Evolutionary conservation across 148 eudicot species (phyloP).

Genomic region (Agrostemma githago): DNA sequence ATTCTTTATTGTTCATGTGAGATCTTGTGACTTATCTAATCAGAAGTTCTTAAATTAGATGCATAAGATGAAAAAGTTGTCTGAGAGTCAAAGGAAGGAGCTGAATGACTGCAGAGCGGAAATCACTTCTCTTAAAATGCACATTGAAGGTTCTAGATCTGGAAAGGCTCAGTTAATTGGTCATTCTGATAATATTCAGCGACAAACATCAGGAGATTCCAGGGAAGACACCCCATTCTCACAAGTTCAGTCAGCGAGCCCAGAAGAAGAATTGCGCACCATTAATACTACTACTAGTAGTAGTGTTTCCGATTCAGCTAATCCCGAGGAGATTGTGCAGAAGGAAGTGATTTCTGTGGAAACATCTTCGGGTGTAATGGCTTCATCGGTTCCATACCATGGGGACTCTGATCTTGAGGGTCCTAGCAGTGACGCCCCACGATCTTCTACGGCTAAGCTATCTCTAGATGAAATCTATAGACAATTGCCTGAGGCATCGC

Average conservation of each 20-base stretch:
- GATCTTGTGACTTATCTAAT: background rate
- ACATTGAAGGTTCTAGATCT: conserved; percentile 70
- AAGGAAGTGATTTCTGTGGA: conserved; percentile 34
- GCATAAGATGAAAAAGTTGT: conserved; percentile 61
- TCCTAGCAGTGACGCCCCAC: conserved; percentile 30
- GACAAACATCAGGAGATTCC: conserved; percentile 36
- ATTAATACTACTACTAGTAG: conserved; percentile 18
- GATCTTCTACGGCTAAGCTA: conserved; percentile 26
- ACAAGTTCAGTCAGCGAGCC: conserved; percentile 40
- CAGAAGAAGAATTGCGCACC: conserved; percentile 28
- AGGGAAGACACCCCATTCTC: conserved; percentile 38
- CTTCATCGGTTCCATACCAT: conserved; percentile 25
- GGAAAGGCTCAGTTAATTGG: conserved; percentile 28
- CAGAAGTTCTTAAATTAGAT: conserved; percentile 39
- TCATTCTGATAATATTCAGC: conserved; percentile 34
- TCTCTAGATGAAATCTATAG: conserved; percentile 25
- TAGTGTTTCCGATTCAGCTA: conserved; percentile 33
- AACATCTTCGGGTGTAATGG: conserved; percentile 25
- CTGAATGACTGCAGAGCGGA: conserved; percentile 86
- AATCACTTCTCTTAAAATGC: conserved; percentile 92
- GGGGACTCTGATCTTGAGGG: conserved; percentile 28
- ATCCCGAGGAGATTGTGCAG: conserved; percentile 30
- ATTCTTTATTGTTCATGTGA: conserved; percentile 1
- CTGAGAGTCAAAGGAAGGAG: conserved; percentile 64
- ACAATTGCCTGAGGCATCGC: conserved; percentile 28